Evolutionary conservation across 306 rosid genomes (phyloP).

Genomic region (Prinsepia uniflora): DNA sequence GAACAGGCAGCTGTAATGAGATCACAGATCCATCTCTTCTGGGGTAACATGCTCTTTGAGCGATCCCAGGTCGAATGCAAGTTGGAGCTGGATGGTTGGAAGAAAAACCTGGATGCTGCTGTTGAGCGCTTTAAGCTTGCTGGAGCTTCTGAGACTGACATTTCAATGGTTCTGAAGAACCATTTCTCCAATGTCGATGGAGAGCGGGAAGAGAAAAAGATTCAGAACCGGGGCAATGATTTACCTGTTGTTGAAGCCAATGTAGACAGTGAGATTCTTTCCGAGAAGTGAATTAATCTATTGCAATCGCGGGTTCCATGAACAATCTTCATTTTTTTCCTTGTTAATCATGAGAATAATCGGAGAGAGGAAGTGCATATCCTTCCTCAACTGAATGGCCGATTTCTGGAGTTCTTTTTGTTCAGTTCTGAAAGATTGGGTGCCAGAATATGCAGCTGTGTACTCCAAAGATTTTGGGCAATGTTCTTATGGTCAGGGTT

Average conservation of each 20-base stretch:
- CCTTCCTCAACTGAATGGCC: slow-evolving; percentile 20
- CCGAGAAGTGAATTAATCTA: slow-evolving; percentile 23
- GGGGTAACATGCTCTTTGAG: slow-evolving; percentile 98
- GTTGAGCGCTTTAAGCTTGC: slow-evolving; percentile 86
- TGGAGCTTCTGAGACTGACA: slow-evolving; percentile 88
- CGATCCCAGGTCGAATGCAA: slow-evolving; percentile 95
- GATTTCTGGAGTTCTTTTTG: slow-evolving; percentile 29
- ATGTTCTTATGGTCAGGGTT: slow-evolving; percentile 25
- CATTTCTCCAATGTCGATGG: slow-evolving; percentile 75
- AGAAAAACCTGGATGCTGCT: slow-evolving; percentile 73
- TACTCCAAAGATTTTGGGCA: slow-evolving; percentile 23
- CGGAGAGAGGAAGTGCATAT: slow-evolving; percentile 29
- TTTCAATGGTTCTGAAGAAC: slow-evolving; percentile 75
- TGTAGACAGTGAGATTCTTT: slow-evolving; percentile 27
- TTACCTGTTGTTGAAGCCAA: slow-evolving; percentile 35
- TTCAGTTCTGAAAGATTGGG: slow-evolving; percentile 32
- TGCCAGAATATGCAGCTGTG: slow-evolving; percentile 30
- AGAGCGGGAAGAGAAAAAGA: slow-evolving; percentile 53
- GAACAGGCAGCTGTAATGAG: slow-evolving; percentile 95
- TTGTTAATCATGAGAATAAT: slow-evolving; percentile 14
- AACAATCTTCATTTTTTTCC: slow-evolving; percentile 14
- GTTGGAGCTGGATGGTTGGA: slow-evolving; percentile 70
- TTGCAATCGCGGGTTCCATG: slow-evolving; percentile 23
- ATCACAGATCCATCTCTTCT: slow-evolving; percentile 93
- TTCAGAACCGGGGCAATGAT: slow-evolving; percentile 22